Conservation (phyloP, 1,284 basidiomycete genomes). For the Boletellus deceptivus region DNA sequence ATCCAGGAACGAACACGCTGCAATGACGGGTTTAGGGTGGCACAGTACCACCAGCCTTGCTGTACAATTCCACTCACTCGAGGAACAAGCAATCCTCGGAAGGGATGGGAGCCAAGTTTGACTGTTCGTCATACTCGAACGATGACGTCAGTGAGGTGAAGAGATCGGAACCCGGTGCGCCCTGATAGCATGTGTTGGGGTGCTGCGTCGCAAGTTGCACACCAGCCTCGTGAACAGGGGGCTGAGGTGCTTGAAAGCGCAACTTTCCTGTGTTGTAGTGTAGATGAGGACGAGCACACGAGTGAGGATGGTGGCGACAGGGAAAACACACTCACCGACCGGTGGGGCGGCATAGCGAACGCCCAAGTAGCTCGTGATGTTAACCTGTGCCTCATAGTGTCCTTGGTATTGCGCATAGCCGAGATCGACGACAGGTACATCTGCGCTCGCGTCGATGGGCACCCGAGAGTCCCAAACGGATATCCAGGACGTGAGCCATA, state of each 20-base stretch:
- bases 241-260: constrained; percentile 17
- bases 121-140: neutral
- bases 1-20: constrained; percentile 17
- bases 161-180: neutral
- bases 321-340: neutral
- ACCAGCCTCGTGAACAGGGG: constrained; percentile 1
- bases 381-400: neutral
- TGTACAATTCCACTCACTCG: constrained; percentile 14
- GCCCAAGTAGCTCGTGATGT: neutral
- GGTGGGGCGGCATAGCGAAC: constrained; percentile 1
- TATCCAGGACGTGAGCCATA: too few relatives aligned
- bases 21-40: neutral
- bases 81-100: constrained; percentile 23
- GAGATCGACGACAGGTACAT: neutral
- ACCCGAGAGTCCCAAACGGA: neutral
- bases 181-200: constrained; percentile 14
- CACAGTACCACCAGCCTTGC: neutral
- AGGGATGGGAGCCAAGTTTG: neutral
- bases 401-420: neutral
- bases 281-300: too few relatives aligned
- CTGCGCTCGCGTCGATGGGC: too few relatives aligned
- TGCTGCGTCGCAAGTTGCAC: constrained; percentile 16
- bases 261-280: constrained; percentile 5
- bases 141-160: neutral
- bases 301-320: too few relatives aligned